phyloP scores from a whole-genome alignment of 75 land plant genomes.

The Cupressus sempervirens region DNA sequence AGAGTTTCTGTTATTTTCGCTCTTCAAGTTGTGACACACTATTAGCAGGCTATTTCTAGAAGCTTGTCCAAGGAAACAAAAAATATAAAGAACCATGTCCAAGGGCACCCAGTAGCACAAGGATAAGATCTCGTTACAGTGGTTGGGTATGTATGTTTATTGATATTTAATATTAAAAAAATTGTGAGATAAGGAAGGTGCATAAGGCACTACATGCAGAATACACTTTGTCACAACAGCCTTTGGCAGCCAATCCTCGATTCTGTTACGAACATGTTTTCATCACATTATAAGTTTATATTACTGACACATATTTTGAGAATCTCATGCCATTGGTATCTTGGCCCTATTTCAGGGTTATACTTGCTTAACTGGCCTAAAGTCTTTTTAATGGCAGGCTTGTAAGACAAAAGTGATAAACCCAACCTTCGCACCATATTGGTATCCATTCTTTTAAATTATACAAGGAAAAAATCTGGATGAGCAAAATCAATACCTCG shows the following conservation, averaged over 20 bases:
- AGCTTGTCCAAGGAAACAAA: background rate
- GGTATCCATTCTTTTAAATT: background rate
- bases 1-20: background rate
- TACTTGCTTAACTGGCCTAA: background rate
- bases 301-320: background rate
- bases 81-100: background rate
- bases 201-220: background rate
- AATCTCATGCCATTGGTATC: background rate
- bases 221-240: background rate
- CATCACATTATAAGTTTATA: background rate
- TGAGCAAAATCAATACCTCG: background rate
- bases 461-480: background rate
- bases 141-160: background rate
- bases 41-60: background rate
- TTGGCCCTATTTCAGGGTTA: background rate
- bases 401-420: background rate
- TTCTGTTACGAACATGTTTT: too few relatives aligned
- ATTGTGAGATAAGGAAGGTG: background rate
- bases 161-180: background rate
- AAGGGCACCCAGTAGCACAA: background rate
- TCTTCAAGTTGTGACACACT: background rate
- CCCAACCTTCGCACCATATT: background rate
- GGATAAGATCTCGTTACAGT: background rate
- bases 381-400: background rate
- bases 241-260: background rate